Evolutionary conservation across 495 filamentous ascomycete species (phyloP), one percentile per base, ranked within the genome.

Genomic region (Amphirosellinia nigrospora): DNA sequence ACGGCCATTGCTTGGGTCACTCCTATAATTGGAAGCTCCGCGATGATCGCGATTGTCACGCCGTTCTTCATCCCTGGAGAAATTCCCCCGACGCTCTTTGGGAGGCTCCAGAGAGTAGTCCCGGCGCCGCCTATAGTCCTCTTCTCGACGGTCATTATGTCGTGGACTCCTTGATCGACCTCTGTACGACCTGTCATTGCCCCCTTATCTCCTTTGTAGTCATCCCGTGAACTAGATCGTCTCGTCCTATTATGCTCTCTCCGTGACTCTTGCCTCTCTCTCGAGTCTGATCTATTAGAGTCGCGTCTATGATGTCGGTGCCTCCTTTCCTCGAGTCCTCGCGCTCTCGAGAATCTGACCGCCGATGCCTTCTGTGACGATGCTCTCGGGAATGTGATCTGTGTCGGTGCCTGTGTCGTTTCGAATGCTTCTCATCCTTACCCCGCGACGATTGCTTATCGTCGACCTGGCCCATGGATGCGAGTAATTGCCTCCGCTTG

Each of bases 401-500:
- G 45, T 80, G 79, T 30, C 74, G 82, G 52, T 80, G 77, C 38
- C 71, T 82, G 69, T 82, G 82, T 62, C 88, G 84, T 59, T 81
- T 85, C 67, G 86, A 85, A 53, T 83, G 84, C 68, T 78, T 83
- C 66, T 82, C 82, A 41, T 82, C 84, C 76, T 81, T 83, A 58
- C 75, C 81, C 65, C 76, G 77, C 8, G 73, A 72, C 23, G 79
- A 77, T 15, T 79, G 59, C 55, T 83, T 81, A 34, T 84, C 79
- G 38, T 87, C 86, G 19, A 80, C 75, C 43, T 82, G 79, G 8
- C 84, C 89, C 73, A 88, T 86, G 30, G 86, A 85, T 55, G 88
- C 88, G 55, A 93, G 83, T 32, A 94, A 80, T 76, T 91, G 89
- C 73, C 89, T 83, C 73, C 91, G 85, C 76, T 89, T 89, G 52